phyloP scores from a whole-genome alignment of 2,329 filamentous ascomycete genomes.

The Fonsecaea monophora region DNA sequence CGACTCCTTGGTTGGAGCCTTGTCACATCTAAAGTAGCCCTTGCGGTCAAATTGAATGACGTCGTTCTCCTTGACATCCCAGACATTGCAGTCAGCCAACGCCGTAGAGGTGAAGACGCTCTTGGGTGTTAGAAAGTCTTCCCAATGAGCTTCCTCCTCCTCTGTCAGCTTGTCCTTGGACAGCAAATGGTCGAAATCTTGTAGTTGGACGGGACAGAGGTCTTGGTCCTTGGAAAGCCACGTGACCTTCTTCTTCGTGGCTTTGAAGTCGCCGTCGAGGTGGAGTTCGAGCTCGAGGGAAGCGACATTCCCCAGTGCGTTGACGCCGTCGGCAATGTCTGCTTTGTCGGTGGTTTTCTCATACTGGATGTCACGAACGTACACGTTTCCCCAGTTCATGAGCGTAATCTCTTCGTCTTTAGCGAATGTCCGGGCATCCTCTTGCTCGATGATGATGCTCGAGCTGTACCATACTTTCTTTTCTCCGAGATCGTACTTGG shows the following conservation, averaged over 20 bases:
- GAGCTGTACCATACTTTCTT: conserved; percentile 45
- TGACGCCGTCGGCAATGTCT: conserved; percentile 36
- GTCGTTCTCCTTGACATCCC: conserved; percentile 76
- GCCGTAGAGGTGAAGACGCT: conserved; percentile 75
- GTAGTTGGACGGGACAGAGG: conserved; percentile 79
- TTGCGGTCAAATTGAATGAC: conserved; percentile 89
- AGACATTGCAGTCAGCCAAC: conserved; percentile 76
- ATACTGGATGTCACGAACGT: conserved; percentile 39
- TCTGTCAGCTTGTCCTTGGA: conserved; percentile 88
- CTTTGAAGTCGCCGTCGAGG: conserved; percentile 84
- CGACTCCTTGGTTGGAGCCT: conserved; percentile 38
- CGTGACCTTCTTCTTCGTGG: conserved; percentile 87
- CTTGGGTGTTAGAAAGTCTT: conserved; percentile 75
- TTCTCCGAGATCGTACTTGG: conserved; percentile 45
- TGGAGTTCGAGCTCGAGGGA: conserved; percentile 77
- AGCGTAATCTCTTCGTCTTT: conserved; percentile 46
- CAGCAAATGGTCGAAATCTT: conserved; percentile 94
- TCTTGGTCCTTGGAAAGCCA: conserved; percentile 80
- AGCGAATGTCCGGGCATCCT: conserved; percentile 44
- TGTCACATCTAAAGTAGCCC: conserved; percentile 83
- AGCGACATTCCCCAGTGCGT: conserved; percentile 61
- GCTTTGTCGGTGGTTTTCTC: conserved; percentile 30
- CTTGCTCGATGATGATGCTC: conserved; percentile 44
- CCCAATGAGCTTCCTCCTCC: conserved; percentile 74
- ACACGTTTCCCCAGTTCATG: conserved; percentile 46